Percentiles rank a stretch among this genome's conserved stretches.
Conservation (phyloP, 805 yeast species). For the Diddensiella santjacobensis region DNA sequence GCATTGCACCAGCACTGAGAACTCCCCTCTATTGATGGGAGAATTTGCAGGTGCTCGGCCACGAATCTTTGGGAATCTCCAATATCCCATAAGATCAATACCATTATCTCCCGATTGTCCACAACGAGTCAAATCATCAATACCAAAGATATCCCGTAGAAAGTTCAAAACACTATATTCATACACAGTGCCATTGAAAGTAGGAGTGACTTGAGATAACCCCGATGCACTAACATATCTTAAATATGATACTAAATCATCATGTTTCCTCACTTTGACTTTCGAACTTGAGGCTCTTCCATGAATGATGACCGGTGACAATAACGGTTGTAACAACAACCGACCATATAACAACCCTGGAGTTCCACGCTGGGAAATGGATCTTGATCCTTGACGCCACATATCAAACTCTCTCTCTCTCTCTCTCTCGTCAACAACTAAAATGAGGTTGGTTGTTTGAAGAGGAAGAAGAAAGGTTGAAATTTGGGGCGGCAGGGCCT, state of each 20-base stretch:
- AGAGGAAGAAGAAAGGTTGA: too few relatives aligned
- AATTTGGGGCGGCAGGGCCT: too few relatives aligned
- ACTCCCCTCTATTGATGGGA: not conserved
- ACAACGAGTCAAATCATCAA: slow-evolving; percentile 39
- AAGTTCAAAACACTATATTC: slow-evolving; percentile 44
- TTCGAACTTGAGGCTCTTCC: not conserved
- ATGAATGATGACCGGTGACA: not conserved
- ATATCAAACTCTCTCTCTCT: too few relatives aligned
- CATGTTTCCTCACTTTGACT: slow-evolving; percentile 19
- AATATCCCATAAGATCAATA: slow-evolving; percentile 50
- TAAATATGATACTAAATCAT: slow-evolving; percentile 35
- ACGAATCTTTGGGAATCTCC: slow-evolving; percentile 38
- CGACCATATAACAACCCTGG: too few relatives aligned
- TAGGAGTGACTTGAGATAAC: slow-evolving; percentile 45
- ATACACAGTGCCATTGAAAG: slow-evolving; percentile 53
- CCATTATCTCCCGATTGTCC: slow-evolving; percentile 61
- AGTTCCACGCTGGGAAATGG: too few relatives aligned
- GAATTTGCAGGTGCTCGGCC: slow-evolving; percentile 5
- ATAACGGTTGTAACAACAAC: too few relatives aligned
- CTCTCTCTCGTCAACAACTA: too few relatives aligned
- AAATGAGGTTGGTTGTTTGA: too few relatives aligned
- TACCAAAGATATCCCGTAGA: slow-evolving; percentile 38
- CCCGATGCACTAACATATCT: slow-evolving; percentile 33
- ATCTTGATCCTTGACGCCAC: too few relatives aligned
- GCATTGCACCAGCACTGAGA: slow-evolving; percentile 48